Base-by-base conservation (phyloP, 257 asterid genomes). In the Eustoma russellianum region DNA sequence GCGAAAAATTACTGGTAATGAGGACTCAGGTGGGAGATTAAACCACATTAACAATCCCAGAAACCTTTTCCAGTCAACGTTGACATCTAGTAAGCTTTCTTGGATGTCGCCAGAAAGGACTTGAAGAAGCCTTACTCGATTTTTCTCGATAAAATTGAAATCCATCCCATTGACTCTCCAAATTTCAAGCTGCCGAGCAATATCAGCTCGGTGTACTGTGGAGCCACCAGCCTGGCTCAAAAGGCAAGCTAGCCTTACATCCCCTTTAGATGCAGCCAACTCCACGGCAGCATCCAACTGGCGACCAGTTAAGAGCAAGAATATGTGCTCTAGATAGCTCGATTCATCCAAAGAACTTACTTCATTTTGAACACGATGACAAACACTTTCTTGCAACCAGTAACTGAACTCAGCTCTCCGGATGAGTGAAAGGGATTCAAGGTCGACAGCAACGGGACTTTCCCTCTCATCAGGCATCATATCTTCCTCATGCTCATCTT, bases 21-120 rank as follows among this genome's bases (percentile, higher is more conserved):
- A 17, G 19, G 59, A 34, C 33, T 54, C 59, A n/a, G 97, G 93
- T 34, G 94, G 69, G 69, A 92, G 93, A 49, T 88, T 78, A 79
- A 82, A 92, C 99, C 99, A 92, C 97, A 92, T 85, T 72, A 88
- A 59, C 71, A 92, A 75, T 52, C 99, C 97, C 46, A 92, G 59
- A 65, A 92, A 92, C 76, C 99, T 79, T 73, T 88, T 92, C 99
- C 99, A 92, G 78, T 92, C 99, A 58, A 92, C 73, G 66, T 76
- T 73, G 50, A 82, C 77, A 73, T 74, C 93, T 44, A 45, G 69
- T 58, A 88, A 68, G 35, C 97, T 85, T 59, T 67, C 80, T 59
- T 63, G 94, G 67, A 87, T 79, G 74, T 88, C 81, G n/a, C 99
- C 99, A 63, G 95, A 63, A 62, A 92, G 93, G 73, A 92, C 79